These are phyloP conservation scores for Laburnicola sp. DNA, from an alignment of 2,329 filamentous ascomycete species.

Conservation along the genomic window DNA sequence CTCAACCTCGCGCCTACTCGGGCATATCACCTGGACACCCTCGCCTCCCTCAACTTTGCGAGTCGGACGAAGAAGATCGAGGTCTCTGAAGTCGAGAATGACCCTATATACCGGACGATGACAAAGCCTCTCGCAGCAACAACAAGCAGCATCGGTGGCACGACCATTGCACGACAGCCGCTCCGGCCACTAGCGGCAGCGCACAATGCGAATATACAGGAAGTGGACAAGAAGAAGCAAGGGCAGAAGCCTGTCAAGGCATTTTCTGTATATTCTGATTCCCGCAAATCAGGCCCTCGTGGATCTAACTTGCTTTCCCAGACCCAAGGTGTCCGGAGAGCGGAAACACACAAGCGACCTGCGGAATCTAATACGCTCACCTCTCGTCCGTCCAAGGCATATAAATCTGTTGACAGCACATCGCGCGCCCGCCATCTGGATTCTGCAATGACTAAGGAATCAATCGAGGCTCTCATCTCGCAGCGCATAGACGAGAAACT, in stretches of 20 bases:
- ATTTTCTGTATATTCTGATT: constrained; percentile 84
- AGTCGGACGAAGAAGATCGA: constrained; percentile 96
- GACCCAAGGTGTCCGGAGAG: constrained; percentile 39
- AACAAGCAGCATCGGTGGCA: constrained; percentile 38
- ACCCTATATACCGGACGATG: constrained; percentile 70
- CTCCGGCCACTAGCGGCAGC: constrained; percentile 75
- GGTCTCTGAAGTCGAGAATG: constrained; percentile 92
- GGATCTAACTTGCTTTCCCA: constrained; percentile 35
- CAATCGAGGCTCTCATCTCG: constrained; percentile 89
- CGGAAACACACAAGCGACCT: constrained; percentile 51
- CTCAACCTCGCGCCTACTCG: constrained; percentile 89
- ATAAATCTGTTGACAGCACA: constrained; percentile 42
- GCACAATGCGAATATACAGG: constrained; percentile 70
- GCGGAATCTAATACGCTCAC: constrained; percentile 45
- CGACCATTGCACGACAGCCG: constrained; percentile 67
- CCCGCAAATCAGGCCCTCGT: constrained; percentile 34
- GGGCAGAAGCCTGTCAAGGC: constrained; percentile 74
- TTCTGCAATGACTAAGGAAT: constrained; percentile 58
- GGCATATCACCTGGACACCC: constrained; percentile 89
- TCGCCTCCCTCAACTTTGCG: constrained; percentile 92
- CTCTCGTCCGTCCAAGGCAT: constrained; percentile 47
- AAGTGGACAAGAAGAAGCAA: constrained; percentile 55
- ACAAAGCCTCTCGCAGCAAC: constrained; percentile 45
- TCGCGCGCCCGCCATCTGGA: constrained; percentile 32
- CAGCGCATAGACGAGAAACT: constrained; percentile 89